Conservation (phyloP, 2,329 filamentous ascomycete species). For the Diaporthe citriasiana region DNA sequence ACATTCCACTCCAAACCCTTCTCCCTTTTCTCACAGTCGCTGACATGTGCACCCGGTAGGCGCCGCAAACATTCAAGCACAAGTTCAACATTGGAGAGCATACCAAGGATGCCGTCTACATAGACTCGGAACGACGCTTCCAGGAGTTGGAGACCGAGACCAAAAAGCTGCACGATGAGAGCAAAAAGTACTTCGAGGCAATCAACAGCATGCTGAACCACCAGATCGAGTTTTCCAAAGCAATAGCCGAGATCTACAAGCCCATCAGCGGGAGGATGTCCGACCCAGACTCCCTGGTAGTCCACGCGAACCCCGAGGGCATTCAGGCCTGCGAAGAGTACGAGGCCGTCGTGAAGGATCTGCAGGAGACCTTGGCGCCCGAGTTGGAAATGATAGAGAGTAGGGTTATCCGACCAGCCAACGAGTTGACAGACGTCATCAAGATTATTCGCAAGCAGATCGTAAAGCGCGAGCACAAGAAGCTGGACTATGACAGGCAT, state of each 20-base stretch:
- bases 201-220: conserved; percentile 98
- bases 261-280: conserved; percentile 97
- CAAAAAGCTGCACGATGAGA: conserved; percentile 96
- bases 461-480: conserved; percentile 95
- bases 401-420: conserved; percentile 90
- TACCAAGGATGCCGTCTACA: conserved; percentile 94
- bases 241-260: conserved; percentile 97
- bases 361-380: conserved; percentile 88
- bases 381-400: conserved; percentile 98
- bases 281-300: conserved; percentile 85
- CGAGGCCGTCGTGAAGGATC: conserved; percentile 88
- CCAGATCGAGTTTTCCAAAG: conserved; percentile 98
- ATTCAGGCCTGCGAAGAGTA: conserved; percentile 98
- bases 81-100: conserved; percentile 97
- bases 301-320: conserved; percentile 91
- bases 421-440: conserved; percentile 94
- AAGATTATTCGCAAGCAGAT: conserved; percentile 93
- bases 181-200: conserved; percentile 95
- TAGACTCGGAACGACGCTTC: conserved; percentile 94
- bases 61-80: conserved; percentile 91
- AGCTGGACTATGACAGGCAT: conserved; percentile 95
- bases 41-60: conserved; percentile 60
- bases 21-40: conserved; percentile 13
- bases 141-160: conserved; percentile 95
- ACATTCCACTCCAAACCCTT: conserved; percentile 13